Evolutionary conservation across 2,329 filamentous ascomycete genomes (phyloP).

Genomic region (Trichoderma harzianum): DNA sequence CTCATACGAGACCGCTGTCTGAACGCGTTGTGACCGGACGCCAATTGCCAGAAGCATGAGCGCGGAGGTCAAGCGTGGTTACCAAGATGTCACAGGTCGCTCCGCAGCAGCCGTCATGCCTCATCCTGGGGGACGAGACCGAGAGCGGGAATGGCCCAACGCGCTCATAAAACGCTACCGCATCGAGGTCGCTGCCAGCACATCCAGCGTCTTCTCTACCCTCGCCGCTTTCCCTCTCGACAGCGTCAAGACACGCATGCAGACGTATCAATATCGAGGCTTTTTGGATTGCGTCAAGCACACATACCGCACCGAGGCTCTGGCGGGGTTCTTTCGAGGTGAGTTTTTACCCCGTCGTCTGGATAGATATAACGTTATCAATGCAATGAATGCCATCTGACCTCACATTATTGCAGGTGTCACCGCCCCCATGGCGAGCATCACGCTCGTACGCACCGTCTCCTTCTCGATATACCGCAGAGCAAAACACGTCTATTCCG

Average conservation of each 20-base stretch:
- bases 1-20: slow-evolving; percentile 29
- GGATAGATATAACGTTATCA: neutral
- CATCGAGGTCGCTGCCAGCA: slow-evolving; percentile 74
- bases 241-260: slow-evolving; percentile 86
- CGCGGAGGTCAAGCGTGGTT: slow-evolving; percentile 34
- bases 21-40: slow-evolving; percentile 27
- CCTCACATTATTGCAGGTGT: slow-evolving; percentile 52
- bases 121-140: slow-evolving; percentile 25
- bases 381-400: neutral
- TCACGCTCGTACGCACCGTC: slow-evolving; percentile 72
- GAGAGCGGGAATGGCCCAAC: slow-evolving; percentile 34
- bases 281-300: slow-evolving; percentile 71
- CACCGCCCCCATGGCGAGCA: slow-evolving; percentile 73
- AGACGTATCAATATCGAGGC: slow-evolving; percentile 75
- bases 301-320: slow-evolving; percentile 71
- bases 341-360: slow-evolving; percentile 25
- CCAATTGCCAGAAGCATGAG: slow-evolving; percentile 36
- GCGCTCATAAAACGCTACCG: slow-evolving; percentile 68
- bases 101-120: slow-evolving; percentile 31
- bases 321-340: slow-evolving; percentile 79
- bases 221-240: slow-evolving; percentile 81
- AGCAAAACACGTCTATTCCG: slow-evolving; percentile 70
- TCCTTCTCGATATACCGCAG: slow-evolving; percentile 78
- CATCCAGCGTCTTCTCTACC: slow-evolving; percentile 74
- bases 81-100: slow-evolving; percentile 39